Conservation (phyloP, 2,329 filamentous ascomycete genomes). For the Bisporella sp. region DNA sequence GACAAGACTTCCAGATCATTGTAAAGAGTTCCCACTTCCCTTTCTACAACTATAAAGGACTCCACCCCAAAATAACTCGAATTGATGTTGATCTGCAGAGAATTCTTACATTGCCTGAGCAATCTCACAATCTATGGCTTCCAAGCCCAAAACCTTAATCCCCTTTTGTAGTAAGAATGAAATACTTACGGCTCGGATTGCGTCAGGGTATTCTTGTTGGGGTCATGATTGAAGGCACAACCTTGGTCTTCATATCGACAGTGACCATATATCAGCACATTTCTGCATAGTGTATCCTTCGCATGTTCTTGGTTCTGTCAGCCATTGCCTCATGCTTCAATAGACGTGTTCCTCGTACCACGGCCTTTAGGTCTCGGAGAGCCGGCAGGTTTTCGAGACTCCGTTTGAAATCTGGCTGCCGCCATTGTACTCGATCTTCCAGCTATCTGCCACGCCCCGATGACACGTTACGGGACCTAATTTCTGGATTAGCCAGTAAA, state of each 20-base stretch:
- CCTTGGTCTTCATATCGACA: conserved; percentile 87
- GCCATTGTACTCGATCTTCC: conserved; percentile 19
- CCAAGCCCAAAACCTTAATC: too few species aligned
- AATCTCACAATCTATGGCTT: too few species aligned
- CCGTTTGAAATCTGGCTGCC: conserved; percentile 25
- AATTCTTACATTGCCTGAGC: too few species aligned
- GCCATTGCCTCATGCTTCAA: conserved; percentile 11
- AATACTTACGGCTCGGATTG: conserved; percentile 44
- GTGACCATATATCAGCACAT: conserved; percentile 88
- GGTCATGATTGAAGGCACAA: conserved; percentile 85
- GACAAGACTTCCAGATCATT: too few species aligned
- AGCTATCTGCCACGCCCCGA: conserved; percentile 26
- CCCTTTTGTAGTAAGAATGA: not conserved
- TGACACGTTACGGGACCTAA: conserved; percentile 24
- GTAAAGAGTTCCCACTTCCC: too few species aligned
- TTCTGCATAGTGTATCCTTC: conserved; percentile 86
- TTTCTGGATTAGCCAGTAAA: too few species aligned
- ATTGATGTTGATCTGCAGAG: too few species aligned
- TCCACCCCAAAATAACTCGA: too few species aligned
- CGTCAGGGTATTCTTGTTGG: conserved; percentile 46
- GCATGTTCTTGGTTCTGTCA: conserved; percentile 50
- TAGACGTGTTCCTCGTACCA: conserved; percentile 32
- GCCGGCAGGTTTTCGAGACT: conserved; percentile 35
- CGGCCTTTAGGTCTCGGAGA: conserved; percentile 51
- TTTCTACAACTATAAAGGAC: too few species aligned